Evolutionary conservation across 768 basidiomycete genomes (phyloP).

Genomic region (Pleurotus giganteus): DNA sequence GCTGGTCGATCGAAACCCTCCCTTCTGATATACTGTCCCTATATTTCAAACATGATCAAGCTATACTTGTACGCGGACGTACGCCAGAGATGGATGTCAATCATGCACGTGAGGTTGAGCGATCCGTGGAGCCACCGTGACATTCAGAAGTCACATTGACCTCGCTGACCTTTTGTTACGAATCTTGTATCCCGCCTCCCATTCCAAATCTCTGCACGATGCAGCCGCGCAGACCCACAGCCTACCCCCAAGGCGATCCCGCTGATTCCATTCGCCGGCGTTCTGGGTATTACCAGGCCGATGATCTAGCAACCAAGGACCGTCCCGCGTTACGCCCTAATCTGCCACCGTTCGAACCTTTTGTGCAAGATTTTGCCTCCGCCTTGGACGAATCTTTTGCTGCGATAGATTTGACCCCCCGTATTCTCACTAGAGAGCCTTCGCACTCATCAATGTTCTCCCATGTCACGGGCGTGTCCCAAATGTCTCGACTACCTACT

Average conservation of each 20-base stretch:
- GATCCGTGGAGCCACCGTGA: too few species aligned
- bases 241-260: not conserved
- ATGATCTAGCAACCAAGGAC: not conserved
- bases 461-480: constrained; percentile 4
- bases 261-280: constrained; percentile 17
- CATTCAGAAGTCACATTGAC: too few species aligned
- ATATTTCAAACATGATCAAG: too few species aligned
- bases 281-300: not conserved
- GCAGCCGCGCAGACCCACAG: not conserved
- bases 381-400: not conserved
- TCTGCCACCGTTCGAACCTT: too few species aligned
- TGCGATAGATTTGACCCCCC: not conserved
- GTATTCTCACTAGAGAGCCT: not conserved
- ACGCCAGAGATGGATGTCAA: too few species aligned
- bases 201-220: too few species aligned
- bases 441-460: constrained; percentile 9
- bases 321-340: not conserved
- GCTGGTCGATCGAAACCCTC: too few species aligned
- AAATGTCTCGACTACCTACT: constrained; percentile 16
- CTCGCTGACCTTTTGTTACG: too few species aligned
- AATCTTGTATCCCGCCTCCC: too few species aligned
- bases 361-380: not conserved
- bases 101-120: too few species aligned
- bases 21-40: too few species aligned
- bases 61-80: too few species aligned